phyloP scores from a whole-genome alignment of 1,284 basidiomycete species.

The Trichosporon faecale region DNA sequence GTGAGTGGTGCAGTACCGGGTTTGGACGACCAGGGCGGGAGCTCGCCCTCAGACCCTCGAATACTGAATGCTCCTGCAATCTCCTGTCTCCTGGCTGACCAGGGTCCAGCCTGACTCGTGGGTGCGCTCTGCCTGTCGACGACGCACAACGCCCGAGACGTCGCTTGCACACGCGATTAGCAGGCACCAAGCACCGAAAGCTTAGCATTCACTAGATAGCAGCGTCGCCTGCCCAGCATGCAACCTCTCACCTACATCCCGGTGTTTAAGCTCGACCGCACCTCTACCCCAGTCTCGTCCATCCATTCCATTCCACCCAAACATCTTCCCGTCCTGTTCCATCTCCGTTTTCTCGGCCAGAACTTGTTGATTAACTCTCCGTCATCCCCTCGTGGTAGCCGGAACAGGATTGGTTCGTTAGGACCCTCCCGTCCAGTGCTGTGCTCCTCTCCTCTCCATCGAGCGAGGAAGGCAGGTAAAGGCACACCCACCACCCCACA shows the following conservation, averaged over 20 bases:
- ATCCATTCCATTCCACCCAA: not conserved
- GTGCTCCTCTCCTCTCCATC: too few species aligned
- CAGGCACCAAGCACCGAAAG: not conserved
- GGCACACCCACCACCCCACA: not conserved
- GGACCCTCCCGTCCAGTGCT: not conserved
- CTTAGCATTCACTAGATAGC: constrained; percentile 2
- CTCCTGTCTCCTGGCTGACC: not conserved
- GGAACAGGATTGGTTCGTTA: not conserved
- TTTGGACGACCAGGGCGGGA: too few species aligned
- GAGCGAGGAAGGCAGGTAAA: not conserved
- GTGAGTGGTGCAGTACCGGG: too few species aligned
- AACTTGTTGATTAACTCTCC: not conserved
- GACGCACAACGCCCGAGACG: not conserved
- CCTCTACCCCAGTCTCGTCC: not conserved
- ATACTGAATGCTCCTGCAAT: not conserved
- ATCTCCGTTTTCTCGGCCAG: not conserved
- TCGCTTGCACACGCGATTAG: not conserved
- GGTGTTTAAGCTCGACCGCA: not conserved
- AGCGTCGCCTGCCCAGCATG: not conserved
- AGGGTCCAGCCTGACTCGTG: not conserved
- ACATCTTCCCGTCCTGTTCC: not conserved
- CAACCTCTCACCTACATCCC: not conserved
- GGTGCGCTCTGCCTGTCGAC: not conserved
- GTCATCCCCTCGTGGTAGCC: not conserved
- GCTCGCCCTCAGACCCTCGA: not conserved